A percentile compares a stretch with the other conserved stretches of the same genome.
phyloP scores from a whole-genome alignment of 1,139 yeast genomes.

The Nakaseomyces kungkrabaensis region DNA sequence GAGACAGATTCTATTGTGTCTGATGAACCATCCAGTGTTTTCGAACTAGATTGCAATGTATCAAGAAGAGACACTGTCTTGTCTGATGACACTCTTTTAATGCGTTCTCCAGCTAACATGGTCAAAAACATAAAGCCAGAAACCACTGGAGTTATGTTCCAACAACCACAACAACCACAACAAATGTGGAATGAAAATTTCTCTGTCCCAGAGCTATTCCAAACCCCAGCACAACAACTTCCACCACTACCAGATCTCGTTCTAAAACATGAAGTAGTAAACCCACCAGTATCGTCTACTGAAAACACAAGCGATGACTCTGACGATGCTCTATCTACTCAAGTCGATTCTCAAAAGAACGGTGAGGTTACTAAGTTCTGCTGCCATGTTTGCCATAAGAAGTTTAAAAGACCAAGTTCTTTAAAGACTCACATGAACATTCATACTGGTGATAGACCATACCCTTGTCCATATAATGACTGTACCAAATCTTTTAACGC shows the following conservation, averaged over 20 bases:
- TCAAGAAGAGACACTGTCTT: not conserved
- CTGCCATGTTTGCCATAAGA: constrained; percentile 65
- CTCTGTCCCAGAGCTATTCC: not conserved
- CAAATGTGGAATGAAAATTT: not conserved
- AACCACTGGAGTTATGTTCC: not conserved
- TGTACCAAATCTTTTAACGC: constrained; percentile 72
- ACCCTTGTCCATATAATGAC: constrained; percentile 51
- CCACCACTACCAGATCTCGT: not conserved
- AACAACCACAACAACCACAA: not conserved
- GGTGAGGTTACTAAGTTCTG: constrained; percentile 8
- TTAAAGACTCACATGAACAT: constrained; percentile 71
- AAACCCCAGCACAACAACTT: not conserved
- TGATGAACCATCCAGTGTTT: not conserved
- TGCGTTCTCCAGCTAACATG: not conserved
- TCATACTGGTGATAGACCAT: constrained; percentile 83
- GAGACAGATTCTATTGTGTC: not conserved
- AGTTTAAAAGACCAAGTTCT: constrained; percentile 73
- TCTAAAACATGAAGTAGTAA: not conserved
- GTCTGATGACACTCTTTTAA: not conserved
- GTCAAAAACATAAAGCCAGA: not conserved
- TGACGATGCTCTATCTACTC: not conserved
- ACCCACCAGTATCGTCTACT: not conserved
- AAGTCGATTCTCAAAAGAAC: not conserved
- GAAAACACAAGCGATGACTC: not conserved
- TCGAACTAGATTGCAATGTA: not conserved